A percentile compares a stretch with the other conserved stretches of the same genome.
phyloP scores from a whole-genome alignment of 352 stramenopile species.

The Blastocystis sp. region DNA sequence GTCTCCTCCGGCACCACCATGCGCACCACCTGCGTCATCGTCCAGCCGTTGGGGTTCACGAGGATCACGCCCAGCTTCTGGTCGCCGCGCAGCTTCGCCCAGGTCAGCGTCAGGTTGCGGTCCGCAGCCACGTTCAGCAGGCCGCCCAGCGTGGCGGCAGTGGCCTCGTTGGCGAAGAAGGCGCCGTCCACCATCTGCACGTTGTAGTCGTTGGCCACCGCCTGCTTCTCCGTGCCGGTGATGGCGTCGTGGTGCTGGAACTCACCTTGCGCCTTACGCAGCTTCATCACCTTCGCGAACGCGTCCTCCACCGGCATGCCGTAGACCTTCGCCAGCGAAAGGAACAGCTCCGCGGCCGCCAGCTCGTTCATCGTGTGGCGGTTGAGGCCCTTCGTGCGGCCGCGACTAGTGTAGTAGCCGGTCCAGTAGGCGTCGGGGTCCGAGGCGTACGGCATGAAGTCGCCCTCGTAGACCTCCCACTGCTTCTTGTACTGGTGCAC shows the following conservation, averaged over 20 bases:
- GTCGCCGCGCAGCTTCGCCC: conserved; percentile 60
- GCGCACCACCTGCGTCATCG: conserved; percentile 61
- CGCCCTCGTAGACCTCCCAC: conserved; percentile 79
- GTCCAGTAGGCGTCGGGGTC: conserved; percentile 83
- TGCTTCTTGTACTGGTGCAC: conserved; percentile 70
- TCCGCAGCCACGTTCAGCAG: conserved; percentile 29
- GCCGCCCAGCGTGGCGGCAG: background rate
- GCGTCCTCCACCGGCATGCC: conserved; percentile 60
- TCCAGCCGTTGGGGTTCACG: conserved; percentile 59
- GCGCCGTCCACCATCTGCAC: conserved; percentile 74
- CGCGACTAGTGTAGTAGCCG: conserved; percentile 86
- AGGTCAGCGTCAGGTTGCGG: conserved; percentile 39
- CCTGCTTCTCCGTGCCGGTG: conserved; percentile 84
- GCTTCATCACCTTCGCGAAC: conserved; percentile 58
- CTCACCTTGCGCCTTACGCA: conserved; percentile 79
- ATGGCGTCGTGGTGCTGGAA: conserved; percentile 88
- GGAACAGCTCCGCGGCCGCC: conserved; percentile 76
- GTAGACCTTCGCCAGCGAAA: conserved; percentile 63
- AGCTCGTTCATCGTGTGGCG: conserved; percentile 75
- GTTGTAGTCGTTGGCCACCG: conserved; percentile 84
- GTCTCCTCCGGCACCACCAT: conserved; percentile 63
- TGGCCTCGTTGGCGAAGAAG: conserved; percentile 52
- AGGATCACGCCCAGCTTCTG: conserved; percentile 61
- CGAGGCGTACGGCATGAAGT: conserved; percentile 90
- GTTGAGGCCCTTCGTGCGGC: conserved; percentile 79